Base-by-base conservation (phyloP, 2,329 filamentous ascomycete species). In the Amauroascus niger region DNA sequence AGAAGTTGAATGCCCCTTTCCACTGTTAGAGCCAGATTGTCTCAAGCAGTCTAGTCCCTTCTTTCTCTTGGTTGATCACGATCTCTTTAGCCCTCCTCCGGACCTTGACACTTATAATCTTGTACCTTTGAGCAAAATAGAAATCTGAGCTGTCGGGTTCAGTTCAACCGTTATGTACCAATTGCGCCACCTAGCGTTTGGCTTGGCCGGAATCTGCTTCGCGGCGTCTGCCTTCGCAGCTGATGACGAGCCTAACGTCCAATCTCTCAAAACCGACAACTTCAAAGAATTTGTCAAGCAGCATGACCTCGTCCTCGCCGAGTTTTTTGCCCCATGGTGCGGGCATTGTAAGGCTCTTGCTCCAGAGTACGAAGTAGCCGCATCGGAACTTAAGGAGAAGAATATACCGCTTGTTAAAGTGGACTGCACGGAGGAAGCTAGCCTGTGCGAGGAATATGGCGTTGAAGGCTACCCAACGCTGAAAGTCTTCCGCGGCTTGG, bases 381-480 rank as follows among this genome's bases (percentile, higher is more conserved):
- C 74, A 43, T 71, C 72, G 6, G 69, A 74, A 49, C 61, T 77
- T 52, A 75, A 76, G 61, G 65, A 67, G 57, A 76, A 76, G 65
- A 66, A 75, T 49, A 76, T 77, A 32, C 63, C 71, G 11, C 58
- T 76, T 40, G 72, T 70, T 56, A 76, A 76, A 63, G 67, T 77
- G 48, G 91, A 96, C 78, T 97, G 93, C 80, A 97, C 91, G 67
- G 89, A 87, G 71, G 88, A 98, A 79, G 76, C 83, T 59, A 88
- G 95, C 32, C 85, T 98, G 62, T 98, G 93, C 82, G 81, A 89
- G 73, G 77, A 81, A 64, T 87, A 87, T 66, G 90, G 88, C 59
- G 90, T 98, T 41, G 89, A 97, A 79, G 93, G 93, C 61, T 98
- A 98, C 80, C 93, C 93, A 59, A 98, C 93, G 62, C 82, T 98